Conservation (phyloP, 345 rosid species). For the Carallia brachiata region DNA sequence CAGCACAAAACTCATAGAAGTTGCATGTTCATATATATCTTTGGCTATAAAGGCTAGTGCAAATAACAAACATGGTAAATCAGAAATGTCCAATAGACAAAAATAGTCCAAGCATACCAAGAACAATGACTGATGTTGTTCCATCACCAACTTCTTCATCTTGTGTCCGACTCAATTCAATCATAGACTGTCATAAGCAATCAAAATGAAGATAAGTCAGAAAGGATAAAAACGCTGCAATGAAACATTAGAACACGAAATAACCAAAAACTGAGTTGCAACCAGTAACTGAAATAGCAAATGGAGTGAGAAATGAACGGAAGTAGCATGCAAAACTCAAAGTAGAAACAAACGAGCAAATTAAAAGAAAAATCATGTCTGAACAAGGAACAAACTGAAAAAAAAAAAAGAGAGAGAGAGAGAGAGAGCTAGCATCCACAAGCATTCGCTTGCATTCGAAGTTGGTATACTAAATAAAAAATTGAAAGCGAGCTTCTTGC, state of each 20-base stretch:
- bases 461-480: not conserved
- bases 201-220: not conserved
- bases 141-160: slow-evolving; percentile 99
- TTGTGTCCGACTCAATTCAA: slow-evolving; percentile 90
- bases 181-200: slow-evolving; percentile 70
- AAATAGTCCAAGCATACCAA: slow-evolving; percentile 46
- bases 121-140: slow-evolving; percentile 92
- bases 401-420: not conserved
- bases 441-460: too few species aligned
- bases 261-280: slow-evolving; percentile 1
- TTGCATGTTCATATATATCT: too few species aligned
- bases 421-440: too few species aligned
- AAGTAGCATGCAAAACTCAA: not conserved
- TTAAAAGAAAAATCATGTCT: not conserved
- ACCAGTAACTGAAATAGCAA: not conserved
- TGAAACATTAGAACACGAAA: not conserved
- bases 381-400: not conserved
- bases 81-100: too few species aligned
- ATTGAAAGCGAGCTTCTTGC: not conserved
- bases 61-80: not conserved
- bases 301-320: not conserved
- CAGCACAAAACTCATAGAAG: too few species aligned
- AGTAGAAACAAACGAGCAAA: not conserved
- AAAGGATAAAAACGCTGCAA: not conserved
- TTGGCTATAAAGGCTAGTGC: not conserved